Percentiles rank a stretch among this genome's conserved stretches.
Evolutionary conservation across 345 rosid species (phyloP).

Genomic region (Ricinus communis): DNA sequence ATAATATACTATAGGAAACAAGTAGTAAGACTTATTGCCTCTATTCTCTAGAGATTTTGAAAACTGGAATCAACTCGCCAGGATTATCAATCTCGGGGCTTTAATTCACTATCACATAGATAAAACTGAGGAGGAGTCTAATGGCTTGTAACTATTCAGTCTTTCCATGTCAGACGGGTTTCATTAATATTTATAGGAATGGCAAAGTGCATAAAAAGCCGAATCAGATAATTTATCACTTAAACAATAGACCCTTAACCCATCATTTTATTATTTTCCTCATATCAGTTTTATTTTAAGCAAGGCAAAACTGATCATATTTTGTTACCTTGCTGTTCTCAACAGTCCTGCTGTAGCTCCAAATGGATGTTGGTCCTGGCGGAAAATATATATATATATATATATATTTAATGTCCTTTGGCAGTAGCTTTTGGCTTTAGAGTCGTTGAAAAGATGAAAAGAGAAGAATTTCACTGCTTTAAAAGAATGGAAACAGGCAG

Average conservation of each 20-base stretch:
- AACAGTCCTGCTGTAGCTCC: background rate
- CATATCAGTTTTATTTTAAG: too few relatives aligned
- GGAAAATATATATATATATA: too few relatives aligned
- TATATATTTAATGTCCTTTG: too few relatives aligned
- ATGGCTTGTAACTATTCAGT: too few relatives aligned
- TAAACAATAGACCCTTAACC: too few relatives aligned
- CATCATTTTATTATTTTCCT: too few relatives aligned
- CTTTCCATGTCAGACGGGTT: background rate
- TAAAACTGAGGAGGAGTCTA: too few relatives aligned
- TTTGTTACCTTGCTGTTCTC: background rate
- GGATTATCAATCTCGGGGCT: background rate
- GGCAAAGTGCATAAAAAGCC: too few relatives aligned
- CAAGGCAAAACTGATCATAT: too few relatives aligned
- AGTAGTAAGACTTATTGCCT: background rate
- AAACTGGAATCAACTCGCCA: too few relatives aligned
- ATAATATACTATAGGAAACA: background rate
- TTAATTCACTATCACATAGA: background rate
- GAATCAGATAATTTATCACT: too few relatives aligned
- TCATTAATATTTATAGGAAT: too few relatives aligned
- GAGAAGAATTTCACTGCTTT: conserved; percentile 6
- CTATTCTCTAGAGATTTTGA: background rate
- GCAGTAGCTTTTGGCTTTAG: conserved; percentile 2
- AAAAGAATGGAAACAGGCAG: conserved; percentile 5
- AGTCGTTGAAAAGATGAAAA: conserved; percentile 17
- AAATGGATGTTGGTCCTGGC: background rate